Evolutionary conservation across 306 rosid genomes (phyloP).

Genomic region (Purshia tridentata): DNA sequence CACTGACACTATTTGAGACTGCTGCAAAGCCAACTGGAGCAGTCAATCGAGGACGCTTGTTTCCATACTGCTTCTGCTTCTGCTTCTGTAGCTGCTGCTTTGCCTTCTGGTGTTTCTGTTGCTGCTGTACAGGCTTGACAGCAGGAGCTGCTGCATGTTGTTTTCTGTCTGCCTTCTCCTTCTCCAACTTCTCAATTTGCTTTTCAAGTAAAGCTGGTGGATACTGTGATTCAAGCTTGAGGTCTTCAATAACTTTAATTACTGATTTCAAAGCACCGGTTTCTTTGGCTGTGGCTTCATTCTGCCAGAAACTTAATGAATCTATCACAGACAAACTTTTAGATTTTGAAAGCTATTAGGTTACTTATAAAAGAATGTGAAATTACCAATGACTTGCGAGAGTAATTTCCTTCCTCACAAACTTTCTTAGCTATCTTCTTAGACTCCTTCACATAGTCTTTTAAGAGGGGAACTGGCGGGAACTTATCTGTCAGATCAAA

Average conservation of each 20-base stretch:
- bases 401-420: constrained; percentile 50
- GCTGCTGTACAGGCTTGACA: constrained; percentile 35
- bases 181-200: constrained; percentile 58
- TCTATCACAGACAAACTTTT: constrained; percentile 11
- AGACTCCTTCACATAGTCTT: constrained; percentile 54
- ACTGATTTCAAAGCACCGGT: constrained; percentile 54
- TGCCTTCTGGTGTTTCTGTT: constrained; percentile 20
- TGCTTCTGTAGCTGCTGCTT: constrained; percentile 28
- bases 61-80: constrained; percentile 40
- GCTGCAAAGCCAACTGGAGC: constrained; percentile 40
- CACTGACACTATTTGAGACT: constrained; percentile 26
- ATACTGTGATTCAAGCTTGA: constrained; percentile 62
- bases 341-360: background rate
- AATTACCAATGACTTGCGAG: constrained; percentile 58
- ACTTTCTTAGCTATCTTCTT: constrained; percentile 47
- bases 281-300: constrained; percentile 61
- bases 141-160: constrained; percentile 37
- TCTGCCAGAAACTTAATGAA: constrained; percentile 43
- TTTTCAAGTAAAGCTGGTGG: constrained; percentile 53
- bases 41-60: constrained; percentile 45
- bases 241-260: constrained; percentile 52
- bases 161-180: constrained; percentile 43
- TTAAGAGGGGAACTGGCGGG: constrained; percentile 68
- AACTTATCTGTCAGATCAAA: constrained; percentile 59
- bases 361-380: constrained; percentile 4